Conservation (phyloP, 192 early-diverging fungal species). For the Backusella parvicylindrica region DNA sequence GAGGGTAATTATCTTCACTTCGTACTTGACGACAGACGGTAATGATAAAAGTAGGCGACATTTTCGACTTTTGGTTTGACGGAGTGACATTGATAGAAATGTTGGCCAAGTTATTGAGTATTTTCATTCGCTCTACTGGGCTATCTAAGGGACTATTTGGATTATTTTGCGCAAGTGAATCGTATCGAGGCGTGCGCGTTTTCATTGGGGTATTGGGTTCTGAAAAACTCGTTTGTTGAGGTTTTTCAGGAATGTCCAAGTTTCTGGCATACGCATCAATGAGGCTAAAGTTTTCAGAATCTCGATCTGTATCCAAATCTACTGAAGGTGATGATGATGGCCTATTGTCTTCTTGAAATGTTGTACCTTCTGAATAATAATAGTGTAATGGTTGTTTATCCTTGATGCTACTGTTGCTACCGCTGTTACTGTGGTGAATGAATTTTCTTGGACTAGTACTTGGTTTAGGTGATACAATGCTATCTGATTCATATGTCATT, state of each 20-base stretch:
- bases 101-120: slow-evolving; percentile 4
- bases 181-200: not conserved
- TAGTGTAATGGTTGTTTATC: not conserved
- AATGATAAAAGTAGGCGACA: not conserved
- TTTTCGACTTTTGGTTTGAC: slow-evolving; percentile 62
- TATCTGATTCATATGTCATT: not conserved
- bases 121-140: not conserved
- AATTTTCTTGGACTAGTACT: not conserved
- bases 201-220: not conserved
- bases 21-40: not conserved
- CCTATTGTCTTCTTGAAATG: not conserved
- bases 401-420: not conserved
- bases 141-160: not conserved
- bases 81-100: slow-evolving; percentile 38
- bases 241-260: not conserved
- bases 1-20: not conserved
- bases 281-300: not conserved
- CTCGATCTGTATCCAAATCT: not conserved
- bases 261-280: not conserved
- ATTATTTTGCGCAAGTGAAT: not conserved
- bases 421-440: not conserved
- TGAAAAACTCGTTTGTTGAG: not conserved
- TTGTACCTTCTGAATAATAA: not conserved
- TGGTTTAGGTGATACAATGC: not conserved
- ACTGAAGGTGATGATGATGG: not conserved